Conservation (phyloP, 768 basidiomycete genomes). For the Boletellus ananas region DNA sequence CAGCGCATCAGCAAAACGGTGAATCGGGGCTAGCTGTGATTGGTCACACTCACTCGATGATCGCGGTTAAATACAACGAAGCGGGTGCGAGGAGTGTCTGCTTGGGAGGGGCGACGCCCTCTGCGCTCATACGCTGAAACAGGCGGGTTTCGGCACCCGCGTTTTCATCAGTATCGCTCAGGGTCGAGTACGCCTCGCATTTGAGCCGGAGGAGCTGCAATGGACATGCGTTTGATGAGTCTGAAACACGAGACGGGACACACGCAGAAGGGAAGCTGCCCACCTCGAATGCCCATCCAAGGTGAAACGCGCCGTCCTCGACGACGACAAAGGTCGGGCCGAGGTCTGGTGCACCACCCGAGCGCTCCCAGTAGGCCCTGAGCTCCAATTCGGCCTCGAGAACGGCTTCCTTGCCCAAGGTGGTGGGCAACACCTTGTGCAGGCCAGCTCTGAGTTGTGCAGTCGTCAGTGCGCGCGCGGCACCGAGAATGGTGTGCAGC, state of each 20-base stretch:
- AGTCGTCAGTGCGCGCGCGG: conserved; percentile 65
- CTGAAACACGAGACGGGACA: neutral
- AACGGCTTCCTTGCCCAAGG: conserved; percentile 86
- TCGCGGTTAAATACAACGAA: conserved; percentile 86
- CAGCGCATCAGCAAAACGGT: conserved; percentile 25
- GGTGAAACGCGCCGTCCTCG: conserved; percentile 60
- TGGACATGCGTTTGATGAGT: conserved; percentile 7
- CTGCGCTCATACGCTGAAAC: conserved; percentile 54
- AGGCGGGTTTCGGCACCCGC: conserved; percentile 57
- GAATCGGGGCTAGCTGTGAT: conserved; percentile 12
- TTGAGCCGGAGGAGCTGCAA: conserved; percentile 72
- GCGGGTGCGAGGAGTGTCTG: conserved; percentile 69
- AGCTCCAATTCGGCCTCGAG: conserved; percentile 92
- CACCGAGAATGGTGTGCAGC: conserved; percentile 64
- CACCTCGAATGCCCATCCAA: conserved; percentile 78
- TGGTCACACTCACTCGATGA: conserved; percentile 72
- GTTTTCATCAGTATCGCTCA: conserved; percentile 80
- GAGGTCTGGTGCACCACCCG: conserved; percentile 35
- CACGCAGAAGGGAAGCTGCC: neutral
- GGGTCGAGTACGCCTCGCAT: conserved; percentile 83
- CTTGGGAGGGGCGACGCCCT: conserved; percentile 50
- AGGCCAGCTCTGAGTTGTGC: conserved; percentile 71
- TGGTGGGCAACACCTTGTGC: conserved; percentile 68
- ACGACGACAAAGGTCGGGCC: conserved; percentile 28
- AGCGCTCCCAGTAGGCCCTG: conserved; percentile 84